Evolutionary conservation across 495 filamentous ascomycete genomes (phyloP).

Genomic region (Jackrogersella multiformis): DNA sequence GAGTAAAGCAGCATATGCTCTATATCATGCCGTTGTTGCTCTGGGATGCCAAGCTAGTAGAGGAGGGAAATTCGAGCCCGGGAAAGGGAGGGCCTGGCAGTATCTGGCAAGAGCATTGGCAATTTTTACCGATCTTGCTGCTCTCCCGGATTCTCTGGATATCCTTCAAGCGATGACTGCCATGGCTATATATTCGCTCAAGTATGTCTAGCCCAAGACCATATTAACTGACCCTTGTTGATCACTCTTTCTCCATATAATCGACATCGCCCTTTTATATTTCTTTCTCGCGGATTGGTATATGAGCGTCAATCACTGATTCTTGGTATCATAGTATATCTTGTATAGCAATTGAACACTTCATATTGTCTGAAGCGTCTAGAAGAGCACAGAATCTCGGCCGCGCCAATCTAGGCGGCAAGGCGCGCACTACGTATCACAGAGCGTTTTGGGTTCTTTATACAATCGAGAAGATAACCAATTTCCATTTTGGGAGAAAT

Average conservation of each 20-base stretch:
- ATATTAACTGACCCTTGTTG: too few relatives aligned
- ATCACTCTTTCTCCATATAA: neutral
- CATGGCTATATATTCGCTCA: slow-evolving; percentile 41
- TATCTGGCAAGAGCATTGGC: slow-evolving; percentile 37
- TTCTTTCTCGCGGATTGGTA: too few relatives aligned
- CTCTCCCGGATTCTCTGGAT: slow-evolving; percentile 21
- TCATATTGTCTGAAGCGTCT: slow-evolving; percentile 43
- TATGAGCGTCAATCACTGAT: neutral
- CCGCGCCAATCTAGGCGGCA: slow-evolving; percentile 31
- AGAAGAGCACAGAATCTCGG: slow-evolving; percentile 45
- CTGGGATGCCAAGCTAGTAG: slow-evolving; percentile 48
- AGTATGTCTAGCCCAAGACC: neutral
- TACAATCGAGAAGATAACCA: slow-evolving; percentile 47
- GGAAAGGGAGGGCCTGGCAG: slow-evolving; percentile 49
- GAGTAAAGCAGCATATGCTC: slow-evolving; percentile 30
- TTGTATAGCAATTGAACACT: slow-evolving; percentile 49
- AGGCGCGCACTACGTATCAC: slow-evolving; percentile 19
- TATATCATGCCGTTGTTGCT: slow-evolving; percentile 52
- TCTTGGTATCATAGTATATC: slow-evolving; percentile 30
- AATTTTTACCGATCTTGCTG: slow-evolving; percentile 14
- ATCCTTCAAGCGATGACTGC: slow-evolving; percentile 41
- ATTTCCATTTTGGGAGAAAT: slow-evolving; percentile 43
- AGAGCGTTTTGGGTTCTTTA: slow-evolving; percentile 53
- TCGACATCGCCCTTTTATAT: too few relatives aligned
- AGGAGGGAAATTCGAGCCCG: slow-evolving; percentile 49